These are phyloP conservation scores for Psilocybe cubensis DNA, from an alignment of 768 basidiomycete genomes.

Conservation along the genomic window DNA sequence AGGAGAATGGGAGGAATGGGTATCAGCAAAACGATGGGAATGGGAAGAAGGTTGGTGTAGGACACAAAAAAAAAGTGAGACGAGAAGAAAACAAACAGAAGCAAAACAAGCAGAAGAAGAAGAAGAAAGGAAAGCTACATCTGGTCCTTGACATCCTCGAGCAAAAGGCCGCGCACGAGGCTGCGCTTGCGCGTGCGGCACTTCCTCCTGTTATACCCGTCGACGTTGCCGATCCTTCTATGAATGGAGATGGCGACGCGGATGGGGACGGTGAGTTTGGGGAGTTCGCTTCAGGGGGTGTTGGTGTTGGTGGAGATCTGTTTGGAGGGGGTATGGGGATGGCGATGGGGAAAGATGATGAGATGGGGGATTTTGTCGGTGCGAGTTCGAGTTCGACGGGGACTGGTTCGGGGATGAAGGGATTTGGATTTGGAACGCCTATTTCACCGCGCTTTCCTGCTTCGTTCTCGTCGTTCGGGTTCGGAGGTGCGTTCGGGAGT, in stretches of 20 bases:
- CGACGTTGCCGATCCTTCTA: constrained; percentile 90
- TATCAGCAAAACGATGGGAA: no score
- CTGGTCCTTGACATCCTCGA: constrained; percentile 71
- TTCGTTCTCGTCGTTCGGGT: background rate
- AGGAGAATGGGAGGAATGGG: no score
- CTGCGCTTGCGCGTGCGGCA: constrained; percentile 39
- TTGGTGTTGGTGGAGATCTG: background rate
- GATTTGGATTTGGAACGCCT: background rate
- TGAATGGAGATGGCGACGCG: no score
- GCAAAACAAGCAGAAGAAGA: no score
- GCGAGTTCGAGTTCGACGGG: no score
- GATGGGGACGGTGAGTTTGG: no score
- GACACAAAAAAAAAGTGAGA: background rate
- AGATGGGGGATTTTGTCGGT: constrained; percentile 43
- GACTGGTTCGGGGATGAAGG: constrained; percentile 21
- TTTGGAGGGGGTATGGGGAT: no score
- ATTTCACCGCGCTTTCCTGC: constrained; percentile 1
- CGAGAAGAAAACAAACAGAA: constrained; percentile 3
- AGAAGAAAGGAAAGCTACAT: no score
- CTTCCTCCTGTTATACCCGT: constrained; percentile 66
- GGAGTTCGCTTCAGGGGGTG: constrained; percentile 62
- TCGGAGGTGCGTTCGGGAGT: background rate
- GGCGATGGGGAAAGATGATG: constrained; percentile 26
- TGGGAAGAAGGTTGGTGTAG: no score
- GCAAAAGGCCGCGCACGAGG: constrained; percentile 41